phyloP scores from a whole-genome alignment of 371 early-diverging fungal species.

The Saksenaea oblongispora region DNA sequence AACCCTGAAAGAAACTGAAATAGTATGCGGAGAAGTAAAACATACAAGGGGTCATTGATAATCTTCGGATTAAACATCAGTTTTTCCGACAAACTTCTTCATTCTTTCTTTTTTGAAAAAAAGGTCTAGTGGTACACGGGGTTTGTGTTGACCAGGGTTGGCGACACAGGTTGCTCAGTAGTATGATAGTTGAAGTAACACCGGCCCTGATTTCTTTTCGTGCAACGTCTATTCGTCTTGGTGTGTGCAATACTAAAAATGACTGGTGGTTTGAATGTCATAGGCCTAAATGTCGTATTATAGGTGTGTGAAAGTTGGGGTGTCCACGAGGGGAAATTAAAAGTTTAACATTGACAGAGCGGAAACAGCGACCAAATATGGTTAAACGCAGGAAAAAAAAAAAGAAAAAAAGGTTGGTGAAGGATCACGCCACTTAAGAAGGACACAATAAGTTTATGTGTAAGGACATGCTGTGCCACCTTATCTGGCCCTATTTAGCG shows the following conservation, averaged over 20 bases:
- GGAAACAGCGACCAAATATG: neutral
- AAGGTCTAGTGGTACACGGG: neutral
- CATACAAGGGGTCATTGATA: neutral
- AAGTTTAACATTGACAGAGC: slow-evolving; percentile 1
- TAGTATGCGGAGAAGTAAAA: neutral
- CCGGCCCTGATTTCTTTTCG: neutral
- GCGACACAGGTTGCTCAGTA: neutral
- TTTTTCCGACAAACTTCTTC: neutral
- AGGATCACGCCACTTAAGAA: slow-evolving; percentile 1
- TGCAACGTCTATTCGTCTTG: neutral
- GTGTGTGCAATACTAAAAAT: neutral
- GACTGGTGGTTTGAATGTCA: too few relatives aligned
- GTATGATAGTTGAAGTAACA: neutral
- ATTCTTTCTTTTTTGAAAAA: neutral
- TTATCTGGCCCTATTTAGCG: slow-evolving; percentile 2
- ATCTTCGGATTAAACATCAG: neutral
- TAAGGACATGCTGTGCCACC: neutral
- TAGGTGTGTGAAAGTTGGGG: neutral
- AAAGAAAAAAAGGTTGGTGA: neutral
- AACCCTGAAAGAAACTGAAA: neutral
- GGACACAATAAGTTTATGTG: slow-evolving; percentile 1
- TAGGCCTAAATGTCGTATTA: neutral
- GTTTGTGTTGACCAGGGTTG: neutral
- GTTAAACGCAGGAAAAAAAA: neutral
- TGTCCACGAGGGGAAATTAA: slow-evolving; percentile 5